phyloP scores from a whole-genome alignment of 2,329 filamentous ascomycete genomes.

The Xylariaceae sp. region DNA sequence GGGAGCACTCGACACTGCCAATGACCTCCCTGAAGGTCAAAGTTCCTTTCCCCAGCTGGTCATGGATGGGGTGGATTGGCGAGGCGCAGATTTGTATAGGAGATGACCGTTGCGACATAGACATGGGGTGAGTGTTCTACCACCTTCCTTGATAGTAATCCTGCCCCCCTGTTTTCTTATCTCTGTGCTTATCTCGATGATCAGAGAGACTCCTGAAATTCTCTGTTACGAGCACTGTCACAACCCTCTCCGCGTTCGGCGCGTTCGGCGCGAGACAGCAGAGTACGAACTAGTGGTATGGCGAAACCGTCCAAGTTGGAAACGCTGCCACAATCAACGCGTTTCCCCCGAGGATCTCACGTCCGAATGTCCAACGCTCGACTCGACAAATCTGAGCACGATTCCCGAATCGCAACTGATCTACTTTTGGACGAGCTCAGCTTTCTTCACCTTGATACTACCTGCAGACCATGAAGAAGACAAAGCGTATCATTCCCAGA shows the following conservation, averaged over 20 bases:
- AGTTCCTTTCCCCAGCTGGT: neutral
- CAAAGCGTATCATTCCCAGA: neutral
- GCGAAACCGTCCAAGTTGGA: neutral
- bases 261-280: neutral
- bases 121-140: neutral
- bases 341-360: conserved; percentile 1
- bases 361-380: neutral
- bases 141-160: neutral
- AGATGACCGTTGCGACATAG: conserved; percentile 1
- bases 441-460: neutral
- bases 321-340: neutral
- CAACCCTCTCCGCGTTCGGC: neutral
- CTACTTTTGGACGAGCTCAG: neutral
- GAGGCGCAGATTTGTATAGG: conserved; percentile 5
- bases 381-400: neutral
- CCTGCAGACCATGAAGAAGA: neutral
- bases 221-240: conserved; percentile 1
- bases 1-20: neutral
- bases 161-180: neutral
- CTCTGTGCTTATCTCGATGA: neutral
- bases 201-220: neutral
- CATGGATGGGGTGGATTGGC: conserved; percentile 9
- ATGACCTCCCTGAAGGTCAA: conserved; percentile 2
- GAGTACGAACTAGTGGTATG: neutral
- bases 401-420: conserved; percentile 3